These are phyloP conservation scores for Ceratobasidium sp. DNA, from an alignment of 1,284 basidiomycete genomes.

Conservation along the genomic window DNA sequence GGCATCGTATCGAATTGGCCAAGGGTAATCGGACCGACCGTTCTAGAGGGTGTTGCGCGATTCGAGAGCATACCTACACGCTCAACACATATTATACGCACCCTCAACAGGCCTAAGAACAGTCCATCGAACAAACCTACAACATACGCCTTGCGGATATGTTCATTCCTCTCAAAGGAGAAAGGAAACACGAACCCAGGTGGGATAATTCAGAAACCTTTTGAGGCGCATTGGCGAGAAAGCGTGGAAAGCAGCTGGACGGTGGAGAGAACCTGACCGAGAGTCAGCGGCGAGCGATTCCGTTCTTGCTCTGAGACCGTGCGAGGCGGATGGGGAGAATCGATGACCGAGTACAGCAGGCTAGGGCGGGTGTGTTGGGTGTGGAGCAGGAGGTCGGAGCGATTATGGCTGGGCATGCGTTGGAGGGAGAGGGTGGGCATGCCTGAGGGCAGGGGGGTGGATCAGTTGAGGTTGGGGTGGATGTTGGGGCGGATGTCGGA, in stretches of 20 bases:
- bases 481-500: no score
- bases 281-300: constrained; percentile 45
- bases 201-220: constrained; percentile 86
- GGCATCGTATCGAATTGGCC: constrained; percentile 92
- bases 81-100: constrained; percentile 75
- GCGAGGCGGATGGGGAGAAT: constrained; percentile 7
- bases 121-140: constrained; percentile 91
- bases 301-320: no score
- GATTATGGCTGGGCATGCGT: no score
- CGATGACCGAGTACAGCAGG: constrained; percentile 51
- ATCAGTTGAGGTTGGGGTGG: constrained; percentile 65
- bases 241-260: constrained; percentile 92
- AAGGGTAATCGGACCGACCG: constrained; percentile 90
- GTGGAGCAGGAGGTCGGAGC: constrained; percentile 81
- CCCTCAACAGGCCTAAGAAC: constrained; percentile 94
- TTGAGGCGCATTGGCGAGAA: constrained; percentile 87
- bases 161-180: constrained; percentile 55
- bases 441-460: constrained; percentile 55
- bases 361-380: constrained; percentile 59
- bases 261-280: constrained; percentile 75
- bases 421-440: constrained; percentile 75
- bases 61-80: constrained; percentile 77
- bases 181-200: constrained; percentile 59
- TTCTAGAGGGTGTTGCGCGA: constrained; percentile 97
- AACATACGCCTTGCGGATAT: constrained; percentile 75